phyloP scores from a whole-genome alignment of 257 asterid species.

The Nicotiana noctiflora region DNA sequence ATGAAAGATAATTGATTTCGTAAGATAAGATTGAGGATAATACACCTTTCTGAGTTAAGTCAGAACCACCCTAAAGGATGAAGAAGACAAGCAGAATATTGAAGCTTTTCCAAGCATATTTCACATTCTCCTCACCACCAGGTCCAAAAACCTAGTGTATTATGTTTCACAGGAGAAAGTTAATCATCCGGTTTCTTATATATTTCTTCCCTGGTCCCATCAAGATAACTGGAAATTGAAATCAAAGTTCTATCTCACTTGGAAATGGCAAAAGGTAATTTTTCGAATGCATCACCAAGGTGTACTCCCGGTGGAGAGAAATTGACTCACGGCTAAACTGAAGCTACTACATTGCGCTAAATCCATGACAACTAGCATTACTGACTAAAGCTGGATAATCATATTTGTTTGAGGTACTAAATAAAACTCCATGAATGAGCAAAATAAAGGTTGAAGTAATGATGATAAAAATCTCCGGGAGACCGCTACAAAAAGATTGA shows the following conservation, averaged over 20 bases:
- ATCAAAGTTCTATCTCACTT: not conserved
- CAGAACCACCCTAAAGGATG: not conserved
- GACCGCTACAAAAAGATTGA: too few species aligned
- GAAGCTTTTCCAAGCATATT: not conserved
- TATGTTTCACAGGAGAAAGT: not conserved
- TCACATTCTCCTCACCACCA: not conserved
- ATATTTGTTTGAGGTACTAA: too few species aligned
- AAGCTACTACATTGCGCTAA: not conserved
- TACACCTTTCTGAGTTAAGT: not conserved
- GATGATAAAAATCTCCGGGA: too few species aligned
- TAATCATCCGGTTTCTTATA: not conserved
- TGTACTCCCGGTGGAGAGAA: not conserved
- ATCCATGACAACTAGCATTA: not conserved
- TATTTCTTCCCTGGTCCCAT: not conserved
- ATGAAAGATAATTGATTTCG: not conserved
- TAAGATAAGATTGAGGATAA: not conserved
- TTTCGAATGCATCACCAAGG: not conserved
- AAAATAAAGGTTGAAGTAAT: too few species aligned
- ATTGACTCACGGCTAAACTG: not conserved
- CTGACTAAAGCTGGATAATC: too few species aligned
- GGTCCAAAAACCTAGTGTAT: not conserved
- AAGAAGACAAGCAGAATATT: not conserved
- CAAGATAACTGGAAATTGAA: not conserved
- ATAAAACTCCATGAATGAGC: too few species aligned
- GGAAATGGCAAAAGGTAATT: not conserved